Evolutionary conservation across 2,329 filamentous ascomycete genomes (phyloP), one percentile per base, ranked within the genome.

Genomic region (Amphichorda felina): DNA sequence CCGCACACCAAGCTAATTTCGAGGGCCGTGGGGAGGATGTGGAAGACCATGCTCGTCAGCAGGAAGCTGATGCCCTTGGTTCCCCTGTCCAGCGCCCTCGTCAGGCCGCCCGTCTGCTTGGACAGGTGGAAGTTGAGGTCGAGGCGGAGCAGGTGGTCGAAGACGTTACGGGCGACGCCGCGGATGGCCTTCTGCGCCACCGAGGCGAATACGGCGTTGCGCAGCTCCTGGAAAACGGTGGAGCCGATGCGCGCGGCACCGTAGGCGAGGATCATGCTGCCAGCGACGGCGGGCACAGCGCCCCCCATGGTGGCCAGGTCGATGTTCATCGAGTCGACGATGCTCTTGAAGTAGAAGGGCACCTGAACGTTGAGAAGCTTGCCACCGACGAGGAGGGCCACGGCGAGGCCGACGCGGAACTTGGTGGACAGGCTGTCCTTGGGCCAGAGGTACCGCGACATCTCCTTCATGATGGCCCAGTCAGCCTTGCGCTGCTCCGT

Each of bases 11-110:
- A 80, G 40, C 79, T 77, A 42, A 98, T 98, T 54, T 98, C 91
- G 22, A 98, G 62, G 0, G 87, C 84, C 0, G 89, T 98, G 0
- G 91, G 91, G 13, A 96, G 72, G 38, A 98, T 81, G 55, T 98
- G 91, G 50, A 98, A 96, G 21, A 98, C 86, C 89, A 98, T 98
- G 47, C 88, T 95, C 1, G 87, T 94, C 43, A 98, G 68, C 45
- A 98, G 59, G 57, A 96, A 98, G 66, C 86, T 95, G 55, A 98
- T 98, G 42, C 91, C 93, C 61, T 98, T 98, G 15, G 91, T 98
- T 51, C 91, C 91, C 42, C 93, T 78, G 53, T 98, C 93, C 42
- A 98, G 91, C 17, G 93, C 91, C 44, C 91, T 71, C 2, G 89
- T 96, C 43, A 98, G 61, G 2, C 91, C 91, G 42, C 91, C 91